These are phyloP conservation scores for Pythium biforme DNA, from an alignment of 352 stramenopile genomes.

Conservation along the genomic window DNA sequence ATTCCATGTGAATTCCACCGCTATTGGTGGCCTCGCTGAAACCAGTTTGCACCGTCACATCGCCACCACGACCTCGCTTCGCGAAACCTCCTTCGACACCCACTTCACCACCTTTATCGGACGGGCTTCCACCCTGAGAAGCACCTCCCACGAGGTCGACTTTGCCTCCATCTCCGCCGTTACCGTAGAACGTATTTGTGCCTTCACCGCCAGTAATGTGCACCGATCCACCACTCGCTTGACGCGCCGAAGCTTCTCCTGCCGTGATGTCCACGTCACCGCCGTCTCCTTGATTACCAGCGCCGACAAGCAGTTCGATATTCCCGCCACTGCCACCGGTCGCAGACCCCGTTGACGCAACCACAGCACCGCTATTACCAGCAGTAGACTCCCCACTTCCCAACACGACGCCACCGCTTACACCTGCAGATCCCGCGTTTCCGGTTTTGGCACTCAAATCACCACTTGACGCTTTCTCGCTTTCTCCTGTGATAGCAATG, in stretches of 20 bases:
- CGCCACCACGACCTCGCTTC: constrained; percentile 51
- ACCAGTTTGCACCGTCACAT: constrained; percentile 45
- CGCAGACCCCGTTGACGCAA: constrained; percentile 52
- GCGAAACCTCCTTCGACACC: constrained; percentile 71
- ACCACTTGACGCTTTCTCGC: constrained; percentile 62
- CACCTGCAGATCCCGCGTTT: constrained; percentile 54
- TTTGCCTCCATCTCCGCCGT: constrained; percentile 87
- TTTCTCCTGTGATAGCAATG: constrained; percentile 53
- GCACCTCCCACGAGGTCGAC: constrained; percentile 82
- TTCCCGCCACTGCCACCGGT: constrained; percentile 63
- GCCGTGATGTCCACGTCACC: constrained; percentile 70
- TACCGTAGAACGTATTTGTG: constrained; percentile 51
- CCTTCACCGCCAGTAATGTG: constrained; percentile 64
- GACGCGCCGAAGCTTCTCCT: constrained; percentile 46
- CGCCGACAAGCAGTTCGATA: constrained; percentile 49
- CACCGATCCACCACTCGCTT: constrained; percentile 45
- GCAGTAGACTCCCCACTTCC: constrained; percentile 55
- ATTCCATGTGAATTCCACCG: constrained; percentile 48
- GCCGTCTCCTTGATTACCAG: constrained; percentile 51
- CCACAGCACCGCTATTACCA: constrained; percentile 50
- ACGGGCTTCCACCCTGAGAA: constrained; percentile 60
- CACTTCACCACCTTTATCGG: constrained; percentile 72
- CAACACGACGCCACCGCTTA: constrained; percentile 57
- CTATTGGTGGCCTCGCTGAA: constrained; percentile 56
- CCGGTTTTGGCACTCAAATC: constrained; percentile 61